phyloP scores from a whole-genome alignment of 1,284 basidiomycete genomes.

The Papiliotrema flavescens region DNA sequence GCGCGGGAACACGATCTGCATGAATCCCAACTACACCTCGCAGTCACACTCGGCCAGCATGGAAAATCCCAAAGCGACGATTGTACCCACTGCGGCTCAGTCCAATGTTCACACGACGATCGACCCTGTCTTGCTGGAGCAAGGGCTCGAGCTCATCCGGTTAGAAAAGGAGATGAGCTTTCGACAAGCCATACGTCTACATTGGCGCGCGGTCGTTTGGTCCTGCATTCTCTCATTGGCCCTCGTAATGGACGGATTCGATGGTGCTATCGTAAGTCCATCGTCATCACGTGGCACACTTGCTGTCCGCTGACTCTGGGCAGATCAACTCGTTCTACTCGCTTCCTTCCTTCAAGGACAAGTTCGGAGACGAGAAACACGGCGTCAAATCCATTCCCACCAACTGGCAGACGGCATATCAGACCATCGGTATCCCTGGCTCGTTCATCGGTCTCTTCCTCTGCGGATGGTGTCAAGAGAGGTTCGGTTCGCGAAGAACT shows the following conservation, averaged over 20 bases:
- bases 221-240: conserved; percentile 42
- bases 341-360: neutral
- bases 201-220: conserved; percentile 52
- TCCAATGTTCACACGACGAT: too few relatives aligned
- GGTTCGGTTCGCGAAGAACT: conserved; percentile 39
- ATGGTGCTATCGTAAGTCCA: conserved; percentile 40
- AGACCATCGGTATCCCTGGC: conserved; percentile 29
- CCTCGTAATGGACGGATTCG: conserved; percentile 40
- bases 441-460: conserved; percentile 36
- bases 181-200: conserved; percentile 45
- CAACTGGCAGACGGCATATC: conserved; percentile 39
- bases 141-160: conserved; percentile 9
- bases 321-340: neutral
- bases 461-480: conserved; percentile 35
- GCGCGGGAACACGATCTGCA: too few relatives aligned
- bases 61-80: too few relatives aligned
- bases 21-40: too few relatives aligned
- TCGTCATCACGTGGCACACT: too few relatives aligned
- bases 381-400: conserved; percentile 15
- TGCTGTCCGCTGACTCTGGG: too few relatives aligned
- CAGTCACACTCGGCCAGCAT: too few relatives aligned
- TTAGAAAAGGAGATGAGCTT: conserved; percentile 47
- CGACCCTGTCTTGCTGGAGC: conserved; percentile 7
- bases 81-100: too few relatives aligned
- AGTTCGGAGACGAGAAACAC: neutral